A percentile compares a stretch with the other conserved stretches of the same genome.
phyloP scores from a whole-genome alignment of 805 yeast genomes.

The Metschnikowia dekortorum region DNA sequence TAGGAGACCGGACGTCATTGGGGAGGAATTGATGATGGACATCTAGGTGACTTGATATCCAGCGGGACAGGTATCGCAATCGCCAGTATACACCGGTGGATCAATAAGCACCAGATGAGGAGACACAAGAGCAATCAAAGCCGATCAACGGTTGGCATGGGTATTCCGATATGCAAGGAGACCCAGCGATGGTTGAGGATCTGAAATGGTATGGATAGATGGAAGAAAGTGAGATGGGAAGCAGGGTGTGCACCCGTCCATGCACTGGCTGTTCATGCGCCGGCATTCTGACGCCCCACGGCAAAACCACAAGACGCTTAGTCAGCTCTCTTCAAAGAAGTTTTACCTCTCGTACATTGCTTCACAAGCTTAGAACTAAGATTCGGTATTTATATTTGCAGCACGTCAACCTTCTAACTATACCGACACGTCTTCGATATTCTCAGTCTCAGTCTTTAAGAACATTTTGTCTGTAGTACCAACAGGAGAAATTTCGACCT shows the following conservation, averaged over 20 bases:
- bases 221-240: no score
- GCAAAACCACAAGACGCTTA: no score
- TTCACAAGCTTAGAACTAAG: no score
- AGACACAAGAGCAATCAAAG: background rate
- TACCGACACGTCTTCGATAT: slow-evolving; percentile 27
- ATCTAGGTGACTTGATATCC: slow-evolving; percentile 21
- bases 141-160: background rate
- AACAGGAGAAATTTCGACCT: slow-evolving; percentile 9
- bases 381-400: background rate
- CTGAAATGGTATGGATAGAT: no score
- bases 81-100: slow-evolving; percentile 6
- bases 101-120: slow-evolving; percentile 3
- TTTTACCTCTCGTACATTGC: no score
- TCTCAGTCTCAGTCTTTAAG: slow-evolving; percentile 23
- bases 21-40: slow-evolving; percentile 71
- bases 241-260: no score
- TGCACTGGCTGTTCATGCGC: no score
- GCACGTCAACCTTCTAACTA: background rate
- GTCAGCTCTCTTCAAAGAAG: no score
- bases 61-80: slow-evolving; percentile 10
- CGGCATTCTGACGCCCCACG: no score
- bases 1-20: slow-evolving; percentile 59
- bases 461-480: slow-evolving; percentile 10
- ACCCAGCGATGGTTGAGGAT: no score
- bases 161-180: no score